A percentile compares a stretch with the other conserved stretches of the same genome.
These are phyloP conservation scores for Lactarius pseudohatsudake DNA, from an alignment of 768 basidiomycete species.

Conservation along the genomic window DNA sequence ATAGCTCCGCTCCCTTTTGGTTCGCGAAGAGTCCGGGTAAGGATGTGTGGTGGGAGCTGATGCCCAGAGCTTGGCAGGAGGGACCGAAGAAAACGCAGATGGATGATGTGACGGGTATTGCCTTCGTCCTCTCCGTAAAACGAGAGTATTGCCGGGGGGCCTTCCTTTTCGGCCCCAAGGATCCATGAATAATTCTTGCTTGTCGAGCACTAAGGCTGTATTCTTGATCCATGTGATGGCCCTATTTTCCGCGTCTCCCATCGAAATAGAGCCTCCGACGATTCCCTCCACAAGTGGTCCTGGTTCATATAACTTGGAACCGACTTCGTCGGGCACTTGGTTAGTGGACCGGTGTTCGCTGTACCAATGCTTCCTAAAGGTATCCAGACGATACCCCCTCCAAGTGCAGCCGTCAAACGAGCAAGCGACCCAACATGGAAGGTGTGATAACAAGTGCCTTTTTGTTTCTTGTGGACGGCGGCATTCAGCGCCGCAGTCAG, in stretches of 20 bases:
- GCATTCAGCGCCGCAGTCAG: not conserved
- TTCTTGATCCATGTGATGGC: not conserved
- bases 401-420: slow-evolving; percentile 4
- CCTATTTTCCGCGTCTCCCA: not conserved
- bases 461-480: slow-evolving; percentile 1
- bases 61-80: not conserved
- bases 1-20: no score
- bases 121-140: not conserved
- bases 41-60: no score
- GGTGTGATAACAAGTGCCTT: not conserved
- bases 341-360: slow-evolving; percentile 7
- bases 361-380: not conserved
- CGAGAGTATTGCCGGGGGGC: not conserved
- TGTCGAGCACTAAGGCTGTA: not conserved
- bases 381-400: slow-evolving; percentile 16
- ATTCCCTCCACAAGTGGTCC: slow-evolving; percentile 1
- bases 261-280: not conserved
- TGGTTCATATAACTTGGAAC: slow-evolving; percentile 9
- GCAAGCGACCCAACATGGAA: slow-evolving; percentile 12
- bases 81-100: not conserved
- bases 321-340: not conserved
- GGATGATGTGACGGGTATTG: not conserved
- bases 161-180: slow-evolving; percentile 1
- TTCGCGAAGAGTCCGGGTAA: no score
- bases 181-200: not conserved